A percentile compares a stretch with the other conserved stretches of the same genome.
Conservation (phyloP, 345 rosid species). For the Hibiscus trionum region DNA sequence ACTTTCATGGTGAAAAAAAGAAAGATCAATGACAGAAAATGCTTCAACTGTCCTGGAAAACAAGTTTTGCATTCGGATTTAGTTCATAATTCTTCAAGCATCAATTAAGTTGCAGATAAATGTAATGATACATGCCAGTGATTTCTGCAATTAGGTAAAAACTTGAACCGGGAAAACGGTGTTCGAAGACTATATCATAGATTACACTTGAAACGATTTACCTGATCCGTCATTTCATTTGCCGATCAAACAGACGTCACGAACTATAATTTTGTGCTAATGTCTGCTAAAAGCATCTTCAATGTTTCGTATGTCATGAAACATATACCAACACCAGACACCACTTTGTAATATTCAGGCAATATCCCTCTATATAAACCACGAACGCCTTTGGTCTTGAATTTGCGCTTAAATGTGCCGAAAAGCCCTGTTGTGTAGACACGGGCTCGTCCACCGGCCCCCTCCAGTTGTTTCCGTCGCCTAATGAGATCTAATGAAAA, state of each 20-base stretch:
- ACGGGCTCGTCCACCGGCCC: slow-evolving; percentile 68
- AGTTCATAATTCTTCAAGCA: too few species aligned
- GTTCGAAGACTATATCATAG: too few species aligned
- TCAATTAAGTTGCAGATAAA: too few species aligned
- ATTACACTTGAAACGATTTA: too few species aligned
- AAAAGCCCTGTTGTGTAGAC: slow-evolving; percentile 69
- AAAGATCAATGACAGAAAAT: neutral
- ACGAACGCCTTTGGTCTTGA: slow-evolving; percentile 53
- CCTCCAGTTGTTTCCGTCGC: slow-evolving; percentile 87
- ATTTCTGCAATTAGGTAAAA: too few species aligned
- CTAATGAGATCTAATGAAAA: slow-evolving; percentile 94
- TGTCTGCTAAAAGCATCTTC: slow-evolving; percentile 53
- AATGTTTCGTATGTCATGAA: slow-evolving; percentile 92
- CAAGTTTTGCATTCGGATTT: neutral
- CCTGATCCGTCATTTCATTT: neutral
- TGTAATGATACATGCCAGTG: too few species aligned
- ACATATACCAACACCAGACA: slow-evolving; percentile 87
- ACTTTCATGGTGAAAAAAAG: neutral
- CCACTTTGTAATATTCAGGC: slow-evolving; percentile 91
- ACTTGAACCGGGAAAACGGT: too few species aligned
- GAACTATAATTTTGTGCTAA: slow-evolving; percentile 28
- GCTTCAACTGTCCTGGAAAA: neutral
- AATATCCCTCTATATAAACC: slow-evolving; percentile 87
- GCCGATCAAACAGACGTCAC: neutral
- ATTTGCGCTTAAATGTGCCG: slow-evolving; percentile 58